A percentile compares a stretch with the other conserved stretches of the same genome.
Conservation (phyloP, 2,329 filamentous ascomycete species). For the Fusarium sp. region DNA sequence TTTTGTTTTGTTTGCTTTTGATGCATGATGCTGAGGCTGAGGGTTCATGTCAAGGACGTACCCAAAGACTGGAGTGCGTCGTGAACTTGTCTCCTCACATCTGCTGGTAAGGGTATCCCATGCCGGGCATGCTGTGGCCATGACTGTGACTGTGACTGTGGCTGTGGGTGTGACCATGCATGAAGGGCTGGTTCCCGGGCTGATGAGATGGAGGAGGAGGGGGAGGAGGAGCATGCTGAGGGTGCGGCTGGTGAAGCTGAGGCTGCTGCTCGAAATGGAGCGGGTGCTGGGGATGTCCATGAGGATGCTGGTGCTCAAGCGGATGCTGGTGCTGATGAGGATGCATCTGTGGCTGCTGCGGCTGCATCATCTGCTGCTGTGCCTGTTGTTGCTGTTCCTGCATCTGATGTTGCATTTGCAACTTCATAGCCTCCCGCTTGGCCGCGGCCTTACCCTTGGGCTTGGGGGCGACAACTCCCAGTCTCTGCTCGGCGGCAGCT, state of each 20-base stretch:
- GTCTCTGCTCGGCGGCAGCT: conserved; percentile 53
- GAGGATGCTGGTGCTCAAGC: conserved; percentile 24
- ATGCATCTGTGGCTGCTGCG: conserved; percentile 24
- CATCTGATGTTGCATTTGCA: conserved; percentile 37
- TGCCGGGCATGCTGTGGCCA: conserved; percentile 41
- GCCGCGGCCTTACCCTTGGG: conserved; percentile 50
- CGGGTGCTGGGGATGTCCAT: conserved; percentile 26
- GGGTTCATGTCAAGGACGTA: background rate
- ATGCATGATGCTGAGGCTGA: background rate
- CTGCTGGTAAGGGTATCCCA: conserved; percentile 44
- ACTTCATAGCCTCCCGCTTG: conserved; percentile 50
- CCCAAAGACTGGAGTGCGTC: background rate
- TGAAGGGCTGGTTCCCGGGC: conserved; percentile 34
- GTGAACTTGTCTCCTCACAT: conserved; percentile 10
- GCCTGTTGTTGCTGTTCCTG: conserved; percentile 25
- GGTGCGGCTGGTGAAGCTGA: conserved; percentile 33
- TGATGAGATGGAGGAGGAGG: conserved; percentile 40
- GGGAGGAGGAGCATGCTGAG: conserved; percentile 32
- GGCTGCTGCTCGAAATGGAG: conserved; percentile 29
- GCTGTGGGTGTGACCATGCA: conserved; percentile 32
- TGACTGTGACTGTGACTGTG: conserved; percentile 25
- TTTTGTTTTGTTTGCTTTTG: background rate
- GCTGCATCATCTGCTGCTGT: conserved; percentile 26
- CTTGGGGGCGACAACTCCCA: conserved; percentile 53
- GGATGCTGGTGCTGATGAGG: conserved; percentile 33